Conservation (phyloP, 495 filamentous ascomycete species). For the Penicillium goetzii region DNA sequence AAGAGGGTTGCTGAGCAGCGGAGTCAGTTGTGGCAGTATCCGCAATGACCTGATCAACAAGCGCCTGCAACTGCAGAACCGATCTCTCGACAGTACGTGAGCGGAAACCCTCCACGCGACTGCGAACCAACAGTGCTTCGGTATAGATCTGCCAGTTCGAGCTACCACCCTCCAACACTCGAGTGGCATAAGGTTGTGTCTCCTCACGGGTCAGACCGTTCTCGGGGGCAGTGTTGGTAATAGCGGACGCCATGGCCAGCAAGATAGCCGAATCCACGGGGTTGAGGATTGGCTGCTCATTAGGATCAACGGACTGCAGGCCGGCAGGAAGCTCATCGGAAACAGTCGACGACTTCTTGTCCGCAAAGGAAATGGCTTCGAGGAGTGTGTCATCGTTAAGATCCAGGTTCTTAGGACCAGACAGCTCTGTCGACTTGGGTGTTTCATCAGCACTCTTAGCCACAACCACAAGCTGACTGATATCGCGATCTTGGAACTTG, state of each 20-base stretch:
- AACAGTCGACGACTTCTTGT: slow-evolving; percentile 47
- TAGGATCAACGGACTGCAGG: slow-evolving; percentile 68
- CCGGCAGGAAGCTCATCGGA: slow-evolving; percentile 61
- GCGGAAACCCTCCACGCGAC: slow-evolving; percentile 82
- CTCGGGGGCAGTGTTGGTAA: slow-evolving; percentile 83
- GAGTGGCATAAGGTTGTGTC: slow-evolving; percentile 84
- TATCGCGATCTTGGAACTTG: slow-evolving; percentile 85
- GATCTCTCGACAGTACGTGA: slow-evolving; percentile 86
- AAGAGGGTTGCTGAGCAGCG: slow-evolving; percentile 34
- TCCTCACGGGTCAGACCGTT: slow-evolving; percentile 90
- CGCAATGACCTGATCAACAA: slow-evolving; percentile 94
- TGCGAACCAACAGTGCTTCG: slow-evolving; percentile 83
- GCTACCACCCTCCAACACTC: slow-evolving; percentile 84
- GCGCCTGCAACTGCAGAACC: slow-evolving; percentile 90
- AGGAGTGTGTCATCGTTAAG: slow-evolving; percentile 93
- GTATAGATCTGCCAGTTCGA: slow-evolving; percentile 99
- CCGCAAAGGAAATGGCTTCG: slow-evolving; percentile 79
- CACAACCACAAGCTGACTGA: slow-evolving; percentile 88
- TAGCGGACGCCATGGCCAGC: slow-evolving; percentile 77
- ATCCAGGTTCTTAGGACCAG: slow-evolving; percentile 66
- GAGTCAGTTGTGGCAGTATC: slow-evolving; percentile 65
- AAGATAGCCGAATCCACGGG: slow-evolving; percentile 86
- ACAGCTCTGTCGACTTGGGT: slow-evolving; percentile 25
- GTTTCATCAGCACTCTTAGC: slow-evolving; percentile 66
- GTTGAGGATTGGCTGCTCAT: slow-evolving; percentile 78